Conservation (phyloP, 192 early-diverging fungal species). For the Backusella australiensis region DNA sequence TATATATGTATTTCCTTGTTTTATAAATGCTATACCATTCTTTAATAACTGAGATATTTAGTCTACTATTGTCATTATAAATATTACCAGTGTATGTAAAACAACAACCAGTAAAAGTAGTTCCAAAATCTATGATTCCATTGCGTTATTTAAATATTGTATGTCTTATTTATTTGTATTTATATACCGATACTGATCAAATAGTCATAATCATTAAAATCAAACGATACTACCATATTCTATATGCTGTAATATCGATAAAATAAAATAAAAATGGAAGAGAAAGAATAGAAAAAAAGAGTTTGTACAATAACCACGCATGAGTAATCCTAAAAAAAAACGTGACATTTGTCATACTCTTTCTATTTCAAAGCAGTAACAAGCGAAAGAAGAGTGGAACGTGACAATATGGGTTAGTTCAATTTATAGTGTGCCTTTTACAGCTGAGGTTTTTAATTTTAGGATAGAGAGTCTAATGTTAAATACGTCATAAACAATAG, state of each 20-base stretch:
- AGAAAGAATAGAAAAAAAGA: not conserved
- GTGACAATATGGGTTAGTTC: not conserved
- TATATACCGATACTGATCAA: not conserved
- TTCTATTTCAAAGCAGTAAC: not conserved
- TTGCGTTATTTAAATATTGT: not conserved
- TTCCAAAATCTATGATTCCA: not conserved
- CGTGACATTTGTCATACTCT: not conserved
- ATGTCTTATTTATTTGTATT: not conserved
- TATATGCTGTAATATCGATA: not conserved
- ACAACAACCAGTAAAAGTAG: not conserved
- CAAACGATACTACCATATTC: not conserved
- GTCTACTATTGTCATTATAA: not conserved
- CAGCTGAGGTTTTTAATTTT: not conserved
- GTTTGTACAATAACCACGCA: not conserved
- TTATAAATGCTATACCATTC: not conserved
- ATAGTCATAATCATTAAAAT: constrained; percentile 1
- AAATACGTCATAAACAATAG: not conserved
- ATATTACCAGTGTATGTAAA: not conserved
- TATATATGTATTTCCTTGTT: not conserved
- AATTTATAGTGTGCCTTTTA: not conserved
- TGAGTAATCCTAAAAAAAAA: not conserved
- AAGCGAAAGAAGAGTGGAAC: not conserved
- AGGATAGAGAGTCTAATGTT: not conserved
- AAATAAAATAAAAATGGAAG: not conserved
- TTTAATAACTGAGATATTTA: not conserved